Percentiles rank a stretch among this genome's conserved stretches.
These are phyloP conservation scores for Syzygium jambos DNA, from an alignment of 345 rosid species.

Conservation along the genomic window DNA sequence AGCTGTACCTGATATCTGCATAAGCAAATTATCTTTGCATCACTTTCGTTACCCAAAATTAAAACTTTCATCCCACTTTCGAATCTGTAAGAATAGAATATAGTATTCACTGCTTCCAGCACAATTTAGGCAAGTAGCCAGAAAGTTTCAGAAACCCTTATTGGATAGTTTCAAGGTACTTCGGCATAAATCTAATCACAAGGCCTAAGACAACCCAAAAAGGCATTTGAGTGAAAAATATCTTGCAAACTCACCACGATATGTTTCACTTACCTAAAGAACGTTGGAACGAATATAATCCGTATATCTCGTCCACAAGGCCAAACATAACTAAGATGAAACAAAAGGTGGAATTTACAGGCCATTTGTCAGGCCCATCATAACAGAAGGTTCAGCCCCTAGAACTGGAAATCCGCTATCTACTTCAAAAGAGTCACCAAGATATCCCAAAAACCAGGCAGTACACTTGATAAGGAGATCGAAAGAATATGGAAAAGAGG, in stretches of 20 bases:
- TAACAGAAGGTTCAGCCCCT: neutral
- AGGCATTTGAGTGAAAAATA: neutral
- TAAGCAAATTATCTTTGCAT: slow-evolving; percentile 8
- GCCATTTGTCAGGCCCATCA: neutral
- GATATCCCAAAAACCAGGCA: neutral
- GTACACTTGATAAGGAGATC: neutral
- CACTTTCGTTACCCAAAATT: neutral
- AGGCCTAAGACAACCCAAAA: neutral
- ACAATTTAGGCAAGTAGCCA: neutral
- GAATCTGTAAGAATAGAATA: neutral
- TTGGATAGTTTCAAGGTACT: neutral
- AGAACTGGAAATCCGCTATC: neutral
- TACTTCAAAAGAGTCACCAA: neutral
- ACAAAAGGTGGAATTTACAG: neutral
- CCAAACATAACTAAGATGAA: neutral
- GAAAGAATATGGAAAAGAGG: neutral
- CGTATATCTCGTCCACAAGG: neutral
- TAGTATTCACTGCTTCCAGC: neutral
- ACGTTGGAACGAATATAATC: neutral
- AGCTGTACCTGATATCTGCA: slow-evolving; percentile 96
- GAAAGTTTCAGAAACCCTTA: neutral
- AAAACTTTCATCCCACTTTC: neutral
- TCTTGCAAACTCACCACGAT: neutral
- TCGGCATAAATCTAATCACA: neutral
- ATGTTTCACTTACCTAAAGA: neutral